Conservation (phyloP, 1,284 basidiomycete genomes). For the Rugosomyces carneus region DNA sequence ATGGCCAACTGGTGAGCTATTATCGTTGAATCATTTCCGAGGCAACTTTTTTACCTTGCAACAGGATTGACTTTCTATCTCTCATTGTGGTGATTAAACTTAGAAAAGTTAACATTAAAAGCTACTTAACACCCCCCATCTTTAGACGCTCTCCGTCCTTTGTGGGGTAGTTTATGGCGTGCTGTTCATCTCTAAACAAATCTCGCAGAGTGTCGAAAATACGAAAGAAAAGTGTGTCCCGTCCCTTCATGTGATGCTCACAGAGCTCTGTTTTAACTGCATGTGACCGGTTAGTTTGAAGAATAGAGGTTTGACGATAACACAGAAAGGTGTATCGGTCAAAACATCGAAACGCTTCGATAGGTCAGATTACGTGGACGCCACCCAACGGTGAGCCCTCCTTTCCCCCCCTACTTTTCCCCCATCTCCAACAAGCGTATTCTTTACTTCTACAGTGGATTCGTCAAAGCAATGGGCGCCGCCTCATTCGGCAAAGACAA, state of each 20-base stretch:
- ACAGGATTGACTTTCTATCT: constrained; percentile 35
- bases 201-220: constrained; percentile 34
- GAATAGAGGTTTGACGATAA: constrained; percentile 47
- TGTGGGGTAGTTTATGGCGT: constrained; percentile 38
- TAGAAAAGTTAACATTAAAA: neutral
- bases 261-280: neutral
- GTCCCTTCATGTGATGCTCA: neutral
- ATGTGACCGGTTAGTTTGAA: constrained; percentile 55
- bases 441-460: constrained; percentile 24
- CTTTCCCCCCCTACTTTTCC: neutral
- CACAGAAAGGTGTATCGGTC: constrained; percentile 51
- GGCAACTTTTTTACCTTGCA: neutral
- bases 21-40: neutral
- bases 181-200: constrained; percentile 26
- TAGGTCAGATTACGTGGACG: constrained; percentile 60
- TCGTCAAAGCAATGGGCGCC: constrained; percentile 34
- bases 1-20: constrained; percentile 14
- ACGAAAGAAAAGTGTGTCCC: constrained; percentile 42
- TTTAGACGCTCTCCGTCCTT: constrained; percentile 41
- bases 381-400: constrained; percentile 53
- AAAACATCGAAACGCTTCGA: constrained; percentile 55
- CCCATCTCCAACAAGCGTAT: neutral
- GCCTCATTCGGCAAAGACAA: constrained; percentile 26
- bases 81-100: constrained; percentile 26
- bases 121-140: neutral